Evolutionary conservation across 2,329 filamentous ascomycete species (phyloP), one percentile per base, ranked within the genome.

Genomic region (Arthrobotrys sphaeroides): DNA sequence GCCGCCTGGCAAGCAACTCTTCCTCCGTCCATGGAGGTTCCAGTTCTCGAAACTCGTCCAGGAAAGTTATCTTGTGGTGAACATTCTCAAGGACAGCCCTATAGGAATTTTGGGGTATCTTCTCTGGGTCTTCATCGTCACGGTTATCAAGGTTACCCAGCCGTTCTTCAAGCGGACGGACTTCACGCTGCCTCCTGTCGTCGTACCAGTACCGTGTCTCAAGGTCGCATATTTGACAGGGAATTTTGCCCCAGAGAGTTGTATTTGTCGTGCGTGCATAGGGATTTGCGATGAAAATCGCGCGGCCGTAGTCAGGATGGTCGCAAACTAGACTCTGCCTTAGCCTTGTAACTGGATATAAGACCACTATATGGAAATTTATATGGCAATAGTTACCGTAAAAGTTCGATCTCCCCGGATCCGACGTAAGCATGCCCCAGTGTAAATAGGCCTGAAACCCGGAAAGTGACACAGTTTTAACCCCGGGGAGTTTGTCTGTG

Each of bases 271-370:
- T 74, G 20, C 45, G 43, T 1, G 22, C 10, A 22, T 74, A 74
- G 5, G 70, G 70, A 31, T 74, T 51, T 22, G 43, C 43, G 31
- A 74, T 40, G 70, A 64, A 74, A 36, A 74, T 7, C 13, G 47
- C 57, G 3, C 53, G 42, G 20, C 70, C 69, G 9, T 66, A 60
- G 20, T 57, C 53, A 1, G 70, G 70, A 36, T 74, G 64, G 57
- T 68, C 57, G 36, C 62, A 74, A n/a, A 57, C 64, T 74, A 43
- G 4, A n/a, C n/a, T n/a, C n/a, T n/a, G n/a, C n/a, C n/a, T n/a
- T n/a, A n/a, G n/a, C n/a, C n/a, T n/a, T n/a, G n/a, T n/a, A n/a
- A n/a, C n/a, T n/a, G n/a, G n/a, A n/a, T n/a, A n/a, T n/a, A n/a
- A n/a, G n/a, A n/a, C n/a, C n/a, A n/a, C n/a, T n/a, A n/a, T n/a